Conservation (phyloP, 768 basidiomycete species). For the Tylopilus intermedius region DNA sequence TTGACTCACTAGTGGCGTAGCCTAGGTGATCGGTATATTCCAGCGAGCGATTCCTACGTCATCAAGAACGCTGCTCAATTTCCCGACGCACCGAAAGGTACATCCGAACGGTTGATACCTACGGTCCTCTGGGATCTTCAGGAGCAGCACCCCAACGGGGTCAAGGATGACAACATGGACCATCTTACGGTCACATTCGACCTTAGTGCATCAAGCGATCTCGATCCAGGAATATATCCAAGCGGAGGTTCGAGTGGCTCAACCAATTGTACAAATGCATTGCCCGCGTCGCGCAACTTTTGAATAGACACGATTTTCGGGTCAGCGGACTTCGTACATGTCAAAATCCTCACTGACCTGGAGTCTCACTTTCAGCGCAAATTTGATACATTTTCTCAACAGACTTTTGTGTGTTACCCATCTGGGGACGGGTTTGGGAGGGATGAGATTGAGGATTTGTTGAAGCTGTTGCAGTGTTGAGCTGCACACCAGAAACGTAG, state of each 20-base stretch:
- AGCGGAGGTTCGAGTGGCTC: slow-evolving; percentile 43
- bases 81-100: slow-evolving; percentile 49
- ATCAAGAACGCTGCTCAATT: slow-evolving; percentile 56
- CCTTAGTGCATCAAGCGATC: slow-evolving; percentile 39
- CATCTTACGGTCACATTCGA: slow-evolving; percentile 43
- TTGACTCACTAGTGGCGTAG: slow-evolving; percentile 9
- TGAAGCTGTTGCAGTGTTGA: slow-evolving; percentile 34
- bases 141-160: slow-evolving; percentile 22
- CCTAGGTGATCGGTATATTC: slow-evolving; percentile 47
- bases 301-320: slow-evolving; percentile 42
- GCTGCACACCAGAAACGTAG: background rate
- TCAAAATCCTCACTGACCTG: background rate
- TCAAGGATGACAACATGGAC: background rate
- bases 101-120: slow-evolving; percentile 49
- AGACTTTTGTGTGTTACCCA: slow-evolving; percentile 51
- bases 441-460: slow-evolving; percentile 40
- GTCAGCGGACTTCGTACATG: slow-evolving; percentile 23
- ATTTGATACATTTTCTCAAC: slow-evolving; percentile 36
- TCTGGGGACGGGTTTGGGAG: slow-evolving; percentile 41
- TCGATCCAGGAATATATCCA: slow-evolving; percentile 43
- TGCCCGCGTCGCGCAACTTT: slow-evolving; percentile 34
- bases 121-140: slow-evolving; percentile 41
- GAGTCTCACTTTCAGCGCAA: slow-evolving; percentile 31
- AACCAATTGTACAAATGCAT: slow-evolving; percentile 41
- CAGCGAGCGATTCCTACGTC: slow-evolving; percentile 43